These are phyloP conservation scores for Diaporthe caulivora DNA, from an alignment of 2,329 filamentous ascomycete species.

Conservation along the genomic window DNA sequence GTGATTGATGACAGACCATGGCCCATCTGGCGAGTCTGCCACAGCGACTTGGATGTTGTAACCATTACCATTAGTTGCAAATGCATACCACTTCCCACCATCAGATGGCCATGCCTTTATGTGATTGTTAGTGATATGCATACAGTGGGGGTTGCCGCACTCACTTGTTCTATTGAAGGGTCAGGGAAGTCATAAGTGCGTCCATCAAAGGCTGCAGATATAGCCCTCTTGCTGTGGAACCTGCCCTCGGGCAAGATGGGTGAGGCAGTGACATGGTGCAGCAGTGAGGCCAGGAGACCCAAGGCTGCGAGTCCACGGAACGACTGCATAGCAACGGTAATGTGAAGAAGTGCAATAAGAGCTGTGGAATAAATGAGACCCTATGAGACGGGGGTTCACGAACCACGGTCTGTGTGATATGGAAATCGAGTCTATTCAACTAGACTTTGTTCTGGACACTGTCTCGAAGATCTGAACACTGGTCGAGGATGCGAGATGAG, in stretches of 20 bases:
- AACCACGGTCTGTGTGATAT: slow-evolving; percentile 16
- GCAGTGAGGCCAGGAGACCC: slow-evolving; percentile 33
- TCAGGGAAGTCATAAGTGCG: slow-evolving; percentile 62
- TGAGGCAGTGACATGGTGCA: slow-evolving; percentile 12
- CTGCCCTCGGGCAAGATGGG: slow-evolving; percentile 8
- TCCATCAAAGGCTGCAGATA: slow-evolving; percentile 32
- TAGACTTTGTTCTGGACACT: background rate
- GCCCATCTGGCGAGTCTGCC: slow-evolving; percentile 59
- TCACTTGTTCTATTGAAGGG: slow-evolving; percentile 62
- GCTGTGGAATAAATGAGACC: background rate
- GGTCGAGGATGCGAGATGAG: slow-evolving; percentile 26
- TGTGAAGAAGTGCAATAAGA: background rate
- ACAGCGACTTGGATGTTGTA: slow-evolving; percentile 67
- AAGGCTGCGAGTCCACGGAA: slow-evolving; percentile 15
- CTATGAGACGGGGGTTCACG: slow-evolving; percentile 12
- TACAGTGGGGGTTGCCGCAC: background rate
- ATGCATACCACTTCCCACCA: slow-evolving; percentile 67
- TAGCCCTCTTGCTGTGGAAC: slow-evolving; percentile 31
- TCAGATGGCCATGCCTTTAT: slow-evolving; percentile 45
- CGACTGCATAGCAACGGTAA: slow-evolving; percentile 10
- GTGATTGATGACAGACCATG: slow-evolving; percentile 59
- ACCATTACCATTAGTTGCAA: slow-evolving; percentile 65
- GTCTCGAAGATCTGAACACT: slow-evolving; percentile 2
- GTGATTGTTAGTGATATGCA: background rate
- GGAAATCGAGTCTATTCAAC: background rate